Evolutionary conservation across 352 stramenopile genomes (phyloP).

Genomic region (Pythium sp.): DNA sequence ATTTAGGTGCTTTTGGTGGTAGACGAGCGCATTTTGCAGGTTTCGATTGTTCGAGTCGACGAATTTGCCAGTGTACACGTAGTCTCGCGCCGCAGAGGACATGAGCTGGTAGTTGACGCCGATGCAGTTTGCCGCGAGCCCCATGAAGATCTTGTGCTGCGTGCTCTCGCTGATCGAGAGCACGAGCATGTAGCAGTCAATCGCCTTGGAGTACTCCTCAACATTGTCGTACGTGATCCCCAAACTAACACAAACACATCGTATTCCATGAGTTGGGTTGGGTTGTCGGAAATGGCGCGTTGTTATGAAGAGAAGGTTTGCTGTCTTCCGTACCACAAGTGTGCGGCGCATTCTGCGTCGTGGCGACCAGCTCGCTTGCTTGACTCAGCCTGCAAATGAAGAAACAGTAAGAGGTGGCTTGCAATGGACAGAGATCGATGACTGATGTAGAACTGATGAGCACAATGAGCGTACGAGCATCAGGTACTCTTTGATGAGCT

Average conservation of each 20-base stretch:
- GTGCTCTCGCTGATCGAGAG: constrained; percentile 84
- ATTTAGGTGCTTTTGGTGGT: constrained; percentile 78
- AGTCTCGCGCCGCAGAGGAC: constrained; percentile 55
- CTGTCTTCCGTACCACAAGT: constrained; percentile 55
- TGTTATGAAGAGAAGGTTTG: background rate
- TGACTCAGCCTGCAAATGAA: constrained; percentile 50
- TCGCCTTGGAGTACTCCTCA: constrained; percentile 76
- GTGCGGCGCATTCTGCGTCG: constrained; percentile 79
- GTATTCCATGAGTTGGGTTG: background rate
- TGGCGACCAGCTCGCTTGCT: constrained; percentile 81
- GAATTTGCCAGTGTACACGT: constrained; percentile 74
- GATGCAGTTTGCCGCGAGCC: constrained; percentile 84
- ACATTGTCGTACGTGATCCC: constrained; percentile 88
- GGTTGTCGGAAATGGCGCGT: background rate
- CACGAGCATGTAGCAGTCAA: constrained; percentile 85
- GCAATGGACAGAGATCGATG: background rate
- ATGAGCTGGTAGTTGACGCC: constrained; percentile 86
- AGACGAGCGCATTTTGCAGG: constrained; percentile 51
- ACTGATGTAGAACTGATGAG: background rate
- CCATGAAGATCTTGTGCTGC: constrained; percentile 71
- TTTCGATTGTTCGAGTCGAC: constrained; percentile 43
- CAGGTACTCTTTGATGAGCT: constrained; percentile 76
- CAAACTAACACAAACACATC: constrained; percentile 28
- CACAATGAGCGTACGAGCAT: constrained; percentile 42
- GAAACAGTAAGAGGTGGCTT: background rate